phyloP scores from a whole-genome alignment of 164 flowering plant species.

The Annona squamosa region DNA sequence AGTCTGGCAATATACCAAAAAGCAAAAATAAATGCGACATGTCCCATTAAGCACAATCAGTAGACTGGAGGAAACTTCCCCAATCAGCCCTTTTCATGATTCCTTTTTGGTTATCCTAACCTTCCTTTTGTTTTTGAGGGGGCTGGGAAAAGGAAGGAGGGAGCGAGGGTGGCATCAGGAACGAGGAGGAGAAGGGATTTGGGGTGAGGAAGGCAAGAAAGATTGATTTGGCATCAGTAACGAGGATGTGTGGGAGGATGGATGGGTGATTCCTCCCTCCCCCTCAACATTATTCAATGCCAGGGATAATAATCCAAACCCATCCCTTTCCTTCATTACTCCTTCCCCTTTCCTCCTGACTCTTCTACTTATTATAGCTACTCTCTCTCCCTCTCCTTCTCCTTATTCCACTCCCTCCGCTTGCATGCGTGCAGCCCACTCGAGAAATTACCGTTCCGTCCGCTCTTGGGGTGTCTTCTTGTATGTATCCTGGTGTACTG shows the following conservation, averaged over 20 bases:
- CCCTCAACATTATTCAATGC: constrained; percentile 9
- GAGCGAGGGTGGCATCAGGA: constrained; percentile 9
- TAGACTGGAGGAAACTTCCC: constrained; percentile 7
- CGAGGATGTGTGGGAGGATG: constrained; percentile 12
- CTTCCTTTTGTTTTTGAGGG: background rate
- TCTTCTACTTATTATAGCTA: background rate
- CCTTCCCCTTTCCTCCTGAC: constrained; percentile 4
- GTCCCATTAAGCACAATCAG: background rate
- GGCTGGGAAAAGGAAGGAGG: background rate
- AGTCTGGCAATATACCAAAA: background rate
- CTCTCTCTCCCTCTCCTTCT: constrained; percentile 9
- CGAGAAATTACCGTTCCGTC: background rate
- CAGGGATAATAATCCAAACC: constrained; percentile 7
- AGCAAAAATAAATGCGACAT: background rate
- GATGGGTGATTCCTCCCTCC: background rate
- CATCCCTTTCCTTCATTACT: constrained; percentile 3
- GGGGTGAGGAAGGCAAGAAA: constrained; percentile 25
- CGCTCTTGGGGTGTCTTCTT: background rate
- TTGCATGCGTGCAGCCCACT: constrained; percentile 5
- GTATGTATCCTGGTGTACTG: background rate
- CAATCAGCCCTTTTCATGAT: constrained; percentile 1
- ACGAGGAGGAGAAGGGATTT: constrained; percentile 7
- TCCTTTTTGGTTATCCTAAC: background rate
- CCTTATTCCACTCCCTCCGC: background rate
- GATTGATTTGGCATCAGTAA: constrained; percentile 19